Conservation (phyloP, 2,329 filamentous ascomycete genomes). For the Drechslera avenae region DNA sequence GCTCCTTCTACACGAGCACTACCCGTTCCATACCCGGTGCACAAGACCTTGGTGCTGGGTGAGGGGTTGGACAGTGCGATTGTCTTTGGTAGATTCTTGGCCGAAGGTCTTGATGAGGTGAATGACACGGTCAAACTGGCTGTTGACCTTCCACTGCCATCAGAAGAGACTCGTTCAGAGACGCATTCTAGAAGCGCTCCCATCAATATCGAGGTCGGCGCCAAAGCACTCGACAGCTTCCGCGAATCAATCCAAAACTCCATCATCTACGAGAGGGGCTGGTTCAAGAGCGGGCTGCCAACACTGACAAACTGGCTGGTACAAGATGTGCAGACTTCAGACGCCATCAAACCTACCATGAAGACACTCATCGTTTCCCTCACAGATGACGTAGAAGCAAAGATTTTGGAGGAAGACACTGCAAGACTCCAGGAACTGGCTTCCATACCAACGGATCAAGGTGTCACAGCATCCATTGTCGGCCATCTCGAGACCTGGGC, state of each 20-base stretch:
- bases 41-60: conserved; percentile 76
- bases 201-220: conserved; percentile 68
- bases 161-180: conserved; percentile 42
- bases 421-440: conserved; percentile 43
- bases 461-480: conserved; percentile 59
- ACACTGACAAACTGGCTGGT: conserved; percentile 68
- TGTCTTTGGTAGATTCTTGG: conserved; percentile 52
- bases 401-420: conserved; percentile 59
- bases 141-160: conserved; percentile 60
- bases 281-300: conserved; percentile 74
- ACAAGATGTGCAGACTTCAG: conserved; percentile 42
- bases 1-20: conserved; percentile 69
- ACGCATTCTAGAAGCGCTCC: conserved; percentile 35
- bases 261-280: conserved; percentile 72
- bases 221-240: conserved; percentile 68
- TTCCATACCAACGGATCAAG: conserved; percentile 48
- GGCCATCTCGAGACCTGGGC: conserved; percentile 72
- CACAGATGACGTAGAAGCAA: conserved; percentile 59
- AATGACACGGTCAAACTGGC: conserved; percentile 59
- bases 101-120: conserved; percentile 45
- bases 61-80: conserved; percentile 73
- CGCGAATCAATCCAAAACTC: conserved; percentile 72
- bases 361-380: conserved; percentile 70
- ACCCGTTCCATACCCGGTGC: conserved; percentile 78
- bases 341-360: conserved; percentile 67